Base-by-base conservation (phyloP, 1,139 yeast species). In the Suhomyces taliae region DNA sequence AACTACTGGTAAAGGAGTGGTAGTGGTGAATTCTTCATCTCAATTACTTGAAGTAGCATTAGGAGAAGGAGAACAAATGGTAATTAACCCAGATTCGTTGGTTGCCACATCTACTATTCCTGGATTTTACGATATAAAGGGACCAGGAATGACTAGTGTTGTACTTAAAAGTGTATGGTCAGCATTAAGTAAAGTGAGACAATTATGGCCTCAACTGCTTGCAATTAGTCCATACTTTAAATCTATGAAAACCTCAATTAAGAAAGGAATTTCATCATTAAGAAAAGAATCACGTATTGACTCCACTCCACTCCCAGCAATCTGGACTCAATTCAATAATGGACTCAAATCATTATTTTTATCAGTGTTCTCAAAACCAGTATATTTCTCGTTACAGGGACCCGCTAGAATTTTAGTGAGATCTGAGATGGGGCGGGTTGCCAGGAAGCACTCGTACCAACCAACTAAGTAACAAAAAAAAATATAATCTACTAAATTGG, bases 11-110 rank as follows among this genome's bases (percentile, higher is more conserved):
- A 47, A 46, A 8, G 66, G 66, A 1, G 48, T 45, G 11, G 32
- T 62, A 9, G 59, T 61, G 24, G 53, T 58, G n/a, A 55, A 52
- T 15, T 59, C 60, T 4, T 47, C 43, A 15, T 48, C 50, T 26
- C 51, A 51, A 24, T 41, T 59, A 36, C 52, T 53, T 29, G 59
- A 55, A 6, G 39, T 59, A 7, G 43, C 48, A 7, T 41, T 62
- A 27, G 41, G 41, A 8, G 47, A 43, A 11, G 55, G 53, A 14
- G 62, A 61, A 34, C 46, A 54, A 33, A 43, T 60, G 10, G 45
- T 49, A 19, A 47, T 60, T 8, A 46, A 41, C 19, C 55, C 59
- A 8, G 45, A 45, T 8, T 36, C 56, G 6, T 47, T 58, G 14
- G 51, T 59, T 27, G 62, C 61, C n/a, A 50, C 58, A n/a, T 53